A percentile compares a stretch with the other conserved stretches of the same genome.
phyloP scores from a whole-genome alignment of 192 early-diverging fungal species.

The Podila horticola region DNA sequence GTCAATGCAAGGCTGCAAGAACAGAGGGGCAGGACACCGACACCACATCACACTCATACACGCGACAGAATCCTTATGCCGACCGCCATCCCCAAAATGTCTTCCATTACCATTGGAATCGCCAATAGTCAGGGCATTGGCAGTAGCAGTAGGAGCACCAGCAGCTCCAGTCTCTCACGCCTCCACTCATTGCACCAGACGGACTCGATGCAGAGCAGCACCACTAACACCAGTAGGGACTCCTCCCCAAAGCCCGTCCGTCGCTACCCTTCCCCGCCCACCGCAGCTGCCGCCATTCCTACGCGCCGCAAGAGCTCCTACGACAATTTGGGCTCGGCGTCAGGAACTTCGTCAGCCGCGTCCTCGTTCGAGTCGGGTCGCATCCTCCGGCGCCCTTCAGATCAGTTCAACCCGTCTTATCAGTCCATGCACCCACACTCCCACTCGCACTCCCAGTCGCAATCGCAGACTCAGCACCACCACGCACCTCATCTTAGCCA shows the following conservation, averaged over 20 bases:
- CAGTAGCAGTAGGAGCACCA: constrained; percentile 47
- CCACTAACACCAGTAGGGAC: constrained; percentile 32
- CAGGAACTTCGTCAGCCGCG: constrained; percentile 41
- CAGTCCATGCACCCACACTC: constrained; percentile 34
- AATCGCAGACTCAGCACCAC: constrained; percentile 20
- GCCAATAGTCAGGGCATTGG: constrained; percentile 48
- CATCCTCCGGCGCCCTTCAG: constrained; percentile 34
- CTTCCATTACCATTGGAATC: constrained; percentile 50
- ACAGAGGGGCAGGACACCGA: constrained; percentile 24
- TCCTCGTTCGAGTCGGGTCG: constrained; percentile 44
- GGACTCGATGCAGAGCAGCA: constrained; percentile 29
- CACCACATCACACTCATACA: constrained; percentile 4
- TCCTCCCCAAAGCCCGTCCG: constrained; percentile 37
- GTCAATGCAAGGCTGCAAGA: constrained; percentile 13
- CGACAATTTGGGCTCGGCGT: constrained; percentile 40
- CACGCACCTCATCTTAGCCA: constrained; percentile 15
- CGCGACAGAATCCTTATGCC: constrained; percentile 47
- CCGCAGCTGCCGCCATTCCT: constrained; percentile 28
- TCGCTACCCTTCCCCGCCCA: constrained; percentile 30
- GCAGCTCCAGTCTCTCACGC: constrained; percentile 45
- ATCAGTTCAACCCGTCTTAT: constrained; percentile 43
- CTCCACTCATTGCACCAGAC: constrained; percentile 44
- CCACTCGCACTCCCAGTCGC: constrained; percentile 2
- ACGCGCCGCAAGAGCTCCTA: constrained; percentile 44
- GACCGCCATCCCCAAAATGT: constrained; percentile 18